phyloP scores from a whole-genome alignment of 2,329 filamentous ascomycete species.

The Exserohilum turcica region DNA sequence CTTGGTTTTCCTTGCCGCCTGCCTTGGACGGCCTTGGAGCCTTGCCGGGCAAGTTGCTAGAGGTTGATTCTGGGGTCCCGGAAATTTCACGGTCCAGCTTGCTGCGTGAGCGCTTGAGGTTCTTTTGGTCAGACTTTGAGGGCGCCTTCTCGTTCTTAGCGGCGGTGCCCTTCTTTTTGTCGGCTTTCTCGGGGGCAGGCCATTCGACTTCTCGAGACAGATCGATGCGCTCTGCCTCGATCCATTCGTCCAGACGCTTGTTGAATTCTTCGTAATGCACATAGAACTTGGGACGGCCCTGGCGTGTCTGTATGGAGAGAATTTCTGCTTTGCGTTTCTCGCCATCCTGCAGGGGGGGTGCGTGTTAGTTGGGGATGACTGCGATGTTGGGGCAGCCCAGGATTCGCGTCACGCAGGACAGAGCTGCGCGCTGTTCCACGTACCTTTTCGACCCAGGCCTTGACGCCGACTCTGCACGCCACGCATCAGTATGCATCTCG shows the following conservation, averaged over 20 bases:
- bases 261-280: slow-evolving; percentile 99
- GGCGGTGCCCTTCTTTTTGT: slow-evolving; percentile 76
- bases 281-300: slow-evolving; percentile 87
- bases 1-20: slow-evolving; percentile 65
- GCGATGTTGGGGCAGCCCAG: slow-evolving; percentile 17
- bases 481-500: slow-evolving; percentile 37
- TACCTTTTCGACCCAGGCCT: slow-evolving; percentile 73
- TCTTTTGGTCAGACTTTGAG: slow-evolving; percentile 54
- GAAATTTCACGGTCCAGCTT: slow-evolving; percentile 61
- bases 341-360: slow-evolving; percentile 63
- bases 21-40: slow-evolving; percentile 60
- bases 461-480: slow-evolving; percentile 64
- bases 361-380: slow-evolving; percentile 21
- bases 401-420: slow-evolving; percentile 10
- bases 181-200: slow-evolving; percentile 88
- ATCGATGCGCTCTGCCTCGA: slow-evolving; percentile 80
- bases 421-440: slow-evolving; percentile 28
- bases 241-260: slow-evolving; percentile 88
- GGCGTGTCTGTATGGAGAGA: slow-evolving; percentile 87
- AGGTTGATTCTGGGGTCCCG: slow-evolving; percentile 58
- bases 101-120: slow-evolving; percentile 53
- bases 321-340: slow-evolving; percentile 92
- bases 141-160: slow-evolving; percentile 46
- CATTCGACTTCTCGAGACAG: slow-evolving; percentile 92
- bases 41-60: slow-evolving; percentile 55